phyloP scores from a whole-genome alignment of 371 early-diverging fungal species.

The Amoeboaphelidium occidentale region DNA sequence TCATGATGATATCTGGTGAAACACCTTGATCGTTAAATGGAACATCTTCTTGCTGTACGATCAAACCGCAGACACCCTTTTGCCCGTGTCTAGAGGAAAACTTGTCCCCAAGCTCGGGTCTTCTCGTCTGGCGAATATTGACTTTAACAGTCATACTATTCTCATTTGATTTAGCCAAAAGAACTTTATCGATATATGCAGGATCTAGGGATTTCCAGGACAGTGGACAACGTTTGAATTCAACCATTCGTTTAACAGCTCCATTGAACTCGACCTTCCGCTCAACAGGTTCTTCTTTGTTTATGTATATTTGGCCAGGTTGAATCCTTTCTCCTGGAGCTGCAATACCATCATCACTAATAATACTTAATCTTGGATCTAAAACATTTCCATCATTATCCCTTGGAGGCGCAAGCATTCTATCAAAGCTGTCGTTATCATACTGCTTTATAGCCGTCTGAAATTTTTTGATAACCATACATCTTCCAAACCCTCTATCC shows the following conservation, averaged over 20 bases:
- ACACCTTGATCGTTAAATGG: conserved; percentile 96
- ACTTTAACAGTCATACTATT: conserved; percentile 86
- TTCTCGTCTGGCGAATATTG: conserved; percentile 83
- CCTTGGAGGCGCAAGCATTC: conserved; percentile 44
- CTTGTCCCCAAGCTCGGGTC: conserved; percentile 98
- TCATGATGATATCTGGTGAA: conserved; percentile 98
- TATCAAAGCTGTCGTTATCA: conserved; percentile 43
- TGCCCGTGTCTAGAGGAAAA: conserved; percentile 99
- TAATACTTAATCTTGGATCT: too few relatives aligned
- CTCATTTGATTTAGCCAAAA: conserved; percentile 78
- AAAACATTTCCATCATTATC: conserved; percentile 18
- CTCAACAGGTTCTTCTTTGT: conserved; percentile 66
- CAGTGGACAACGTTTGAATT: conserved; percentile 52
- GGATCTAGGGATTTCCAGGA: conserved; percentile 19
- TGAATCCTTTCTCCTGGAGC: conserved; percentile 57
- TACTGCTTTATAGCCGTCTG: conserved; percentile 6
- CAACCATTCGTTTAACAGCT: conserved; percentile 10
- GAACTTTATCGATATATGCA: conserved; percentile 27
- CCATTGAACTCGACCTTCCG: conserved; percentile 25
- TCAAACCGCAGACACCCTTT: conserved; percentile 96
- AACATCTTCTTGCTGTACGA: conserved; percentile 94
- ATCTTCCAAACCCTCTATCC: conserved; percentile 97
- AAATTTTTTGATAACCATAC: conserved; percentile 82
- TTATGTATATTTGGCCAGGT: conserved; percentile 43
- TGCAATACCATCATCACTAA: conserved; percentile 68